Percentiles rank a stretch among this genome's conserved stretches.
phyloP scores from a whole-genome alignment of 1,284 basidiomycete genomes.

The Cryptococcus jaspeensis region DNA sequence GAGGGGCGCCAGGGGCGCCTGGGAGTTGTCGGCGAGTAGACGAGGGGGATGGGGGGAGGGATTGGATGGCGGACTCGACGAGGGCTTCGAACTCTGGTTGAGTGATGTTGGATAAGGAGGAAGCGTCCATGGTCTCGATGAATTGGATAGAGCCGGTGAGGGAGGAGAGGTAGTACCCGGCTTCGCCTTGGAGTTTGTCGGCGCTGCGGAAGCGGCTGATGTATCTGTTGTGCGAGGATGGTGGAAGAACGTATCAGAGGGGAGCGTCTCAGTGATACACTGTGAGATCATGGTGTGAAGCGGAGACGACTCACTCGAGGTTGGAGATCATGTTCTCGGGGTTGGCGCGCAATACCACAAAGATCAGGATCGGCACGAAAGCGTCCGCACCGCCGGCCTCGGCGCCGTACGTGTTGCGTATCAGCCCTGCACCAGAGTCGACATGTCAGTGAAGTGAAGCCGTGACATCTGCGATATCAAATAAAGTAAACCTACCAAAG shows the following conservation, averaged over 20 bases:
- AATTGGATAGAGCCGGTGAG: conserved; percentile 90
- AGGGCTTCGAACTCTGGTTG: conserved; percentile 88
- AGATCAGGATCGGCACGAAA: conserved; percentile 89
- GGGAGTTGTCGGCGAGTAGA: conserved; percentile 28
- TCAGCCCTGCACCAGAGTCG: conserved; percentile 61
- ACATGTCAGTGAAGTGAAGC: conserved; percentile 9
- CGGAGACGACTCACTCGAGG: conserved; percentile 66
- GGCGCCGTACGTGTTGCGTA: conserved; percentile 69
- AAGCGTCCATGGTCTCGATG: conserved; percentile 95
- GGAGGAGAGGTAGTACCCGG: conserved; percentile 95
- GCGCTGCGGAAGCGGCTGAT: conserved; percentile 94
- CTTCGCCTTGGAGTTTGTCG: conserved; percentile 85
- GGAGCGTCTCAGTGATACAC: neutral
- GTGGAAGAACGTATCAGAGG: neutral
- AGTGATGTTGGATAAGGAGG: conserved; percentile 84
- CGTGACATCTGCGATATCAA: neutral
- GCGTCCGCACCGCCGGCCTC: conserved; percentile 74
- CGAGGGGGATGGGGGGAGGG: conserved; percentile 58
- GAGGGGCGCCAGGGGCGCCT: too few relatives aligned
- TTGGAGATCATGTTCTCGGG: conserved; percentile 92
- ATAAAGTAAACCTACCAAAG: conserved; percentile 66
- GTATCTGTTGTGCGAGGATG: conserved; percentile 76
- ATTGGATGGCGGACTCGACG: conserved; percentile 72
- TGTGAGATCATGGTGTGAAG: neutral
- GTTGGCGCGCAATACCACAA: conserved; percentile 88